These are phyloP conservation scores for Dendrocalamus latiflorus DNA, from an alignment of 202 grass and related monocot species.

Conservation along the genomic window DNA sequence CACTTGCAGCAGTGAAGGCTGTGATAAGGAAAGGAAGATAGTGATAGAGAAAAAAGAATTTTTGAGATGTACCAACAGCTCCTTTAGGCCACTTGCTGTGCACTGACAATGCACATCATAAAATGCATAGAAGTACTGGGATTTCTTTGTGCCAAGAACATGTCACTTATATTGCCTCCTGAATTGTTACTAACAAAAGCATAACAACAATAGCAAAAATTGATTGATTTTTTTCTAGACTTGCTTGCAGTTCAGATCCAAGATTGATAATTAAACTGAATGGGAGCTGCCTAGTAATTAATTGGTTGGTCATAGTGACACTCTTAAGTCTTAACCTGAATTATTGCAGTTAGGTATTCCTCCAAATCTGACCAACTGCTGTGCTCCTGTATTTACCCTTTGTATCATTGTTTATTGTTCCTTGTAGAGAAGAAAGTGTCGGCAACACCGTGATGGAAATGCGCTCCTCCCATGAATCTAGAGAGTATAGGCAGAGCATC, in stretches of 20 bases:
- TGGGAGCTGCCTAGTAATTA: background rate
- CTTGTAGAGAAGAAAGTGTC: conserved; percentile 13
- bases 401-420: conserved; percentile 16
- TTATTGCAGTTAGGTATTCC: background rate
- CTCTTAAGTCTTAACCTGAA: background rate
- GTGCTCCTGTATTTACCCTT: background rate
- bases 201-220: background rate
- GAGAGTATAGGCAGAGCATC: conserved; percentile 4
- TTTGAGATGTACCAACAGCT: conserved; percentile 3
- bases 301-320: background rate
- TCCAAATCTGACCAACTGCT: conserved; percentile 11
- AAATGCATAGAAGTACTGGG: background rate
- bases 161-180: background rate
- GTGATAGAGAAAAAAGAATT: background rate
- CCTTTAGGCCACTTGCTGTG: background rate
- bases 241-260: background rate
- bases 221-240: background rate
- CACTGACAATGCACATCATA: conserved; percentile 3
- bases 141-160: background rate
- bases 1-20: conserved; percentile 20
- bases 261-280: background rate
- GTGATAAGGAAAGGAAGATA: background rate
- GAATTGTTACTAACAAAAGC: background rate
- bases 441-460: background rate
- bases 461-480: conserved; percentile 28